Base-by-base conservation (phyloP, 805 yeast genomes). In the Cyberlindnera galapagoensis region DNA sequence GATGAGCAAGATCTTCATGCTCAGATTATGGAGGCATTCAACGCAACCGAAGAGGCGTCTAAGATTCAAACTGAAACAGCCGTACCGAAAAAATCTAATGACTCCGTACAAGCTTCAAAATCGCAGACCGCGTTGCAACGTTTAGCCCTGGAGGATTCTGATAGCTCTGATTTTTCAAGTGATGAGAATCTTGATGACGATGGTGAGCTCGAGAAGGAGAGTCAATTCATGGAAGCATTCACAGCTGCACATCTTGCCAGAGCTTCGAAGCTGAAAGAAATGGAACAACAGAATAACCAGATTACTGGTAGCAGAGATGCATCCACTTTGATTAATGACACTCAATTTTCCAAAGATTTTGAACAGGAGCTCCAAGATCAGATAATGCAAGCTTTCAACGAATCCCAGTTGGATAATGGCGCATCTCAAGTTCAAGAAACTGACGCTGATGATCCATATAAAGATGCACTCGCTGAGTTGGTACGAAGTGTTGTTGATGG, bases 391-490 rank as follows among this genome's bases (percentile, higher is more conserved):
- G 45, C 47, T 2, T 33, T 49, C 24, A 27, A 44, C 20, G 50
- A 40, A 17, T 22, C 32, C 3, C 26, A 30, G 9, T n/a, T 5
- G 12, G 31, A 15, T n/a, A 21, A 25, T 15, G 13, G n/a, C n/a
- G n/a, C n/a, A n/a, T n/a, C 20, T 14, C 22, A 18, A 26, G 14
- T 14, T n/a, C 29, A 29, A 12, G 17, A 9, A 3, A 16, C 24
- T 18, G 39, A 27, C 6, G 30, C 22, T 2, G 43, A 40, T 17
- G 63, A 62, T 35, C 68, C 63, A 4, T 60, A 71, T 30, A 69
- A 74, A 31, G 67, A 64, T 30, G 79, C 78, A 0, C 46, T 75
- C 22, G 76, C 72, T 3, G 72, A 69, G 38, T 68, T 73, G 58
- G 78, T 74, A 12, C 65, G 69, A 39, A 69, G 62, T 44, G 80